These are phyloP conservation scores for Kregervanrija pseudodelftensis DNA, from an alignment of 805 yeast genomes.

Conservation along the genomic window DNA sequence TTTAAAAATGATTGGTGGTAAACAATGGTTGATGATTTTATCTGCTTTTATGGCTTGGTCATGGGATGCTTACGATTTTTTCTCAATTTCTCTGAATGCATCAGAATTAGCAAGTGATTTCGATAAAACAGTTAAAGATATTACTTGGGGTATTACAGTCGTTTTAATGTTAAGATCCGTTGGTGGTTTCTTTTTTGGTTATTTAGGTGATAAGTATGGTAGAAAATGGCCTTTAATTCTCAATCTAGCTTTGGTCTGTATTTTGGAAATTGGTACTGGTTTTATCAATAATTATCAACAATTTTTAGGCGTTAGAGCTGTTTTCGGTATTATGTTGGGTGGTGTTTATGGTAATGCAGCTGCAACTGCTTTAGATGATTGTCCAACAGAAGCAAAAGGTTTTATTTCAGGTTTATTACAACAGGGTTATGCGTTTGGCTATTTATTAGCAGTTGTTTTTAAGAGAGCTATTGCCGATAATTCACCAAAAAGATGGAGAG, in stretches of 20 bases:
- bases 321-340: constrained; percentile 56
- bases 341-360: constrained; percentile 50
- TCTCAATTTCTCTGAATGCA: constrained; percentile 48
- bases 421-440: constrained; percentile 74
- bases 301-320: constrained; percentile 55
- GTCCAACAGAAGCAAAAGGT: constrained; percentile 48
- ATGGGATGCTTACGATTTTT: constrained; percentile 61
- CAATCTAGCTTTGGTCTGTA: constrained; percentile 39
- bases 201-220: constrained; percentile 53
- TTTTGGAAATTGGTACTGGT: constrained; percentile 57
- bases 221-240: constrained; percentile 50
- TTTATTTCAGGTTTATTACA: constrained; percentile 64
- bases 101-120: constrained; percentile 39
- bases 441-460: constrained; percentile 56
- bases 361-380: constrained; percentile 47
- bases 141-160: constrained; percentile 62
- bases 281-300: constrained; percentile 49
- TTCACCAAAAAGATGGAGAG: constrained; percentile 51
- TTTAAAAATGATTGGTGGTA: constrained; percentile 37
- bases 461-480: constrained; percentile 55
- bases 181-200: constrained; percentile 58
- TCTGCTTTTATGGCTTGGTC: constrained; percentile 56
- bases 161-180: constrained; percentile 64
- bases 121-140: constrained; percentile 37
- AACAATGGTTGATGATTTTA: constrained; percentile 50